Percentiles rank a stretch among this genome's conserved stretches.
phyloP scores from a whole-genome alignment of 164 flowering plant genomes.

The Saururus chinensis region DNA sequence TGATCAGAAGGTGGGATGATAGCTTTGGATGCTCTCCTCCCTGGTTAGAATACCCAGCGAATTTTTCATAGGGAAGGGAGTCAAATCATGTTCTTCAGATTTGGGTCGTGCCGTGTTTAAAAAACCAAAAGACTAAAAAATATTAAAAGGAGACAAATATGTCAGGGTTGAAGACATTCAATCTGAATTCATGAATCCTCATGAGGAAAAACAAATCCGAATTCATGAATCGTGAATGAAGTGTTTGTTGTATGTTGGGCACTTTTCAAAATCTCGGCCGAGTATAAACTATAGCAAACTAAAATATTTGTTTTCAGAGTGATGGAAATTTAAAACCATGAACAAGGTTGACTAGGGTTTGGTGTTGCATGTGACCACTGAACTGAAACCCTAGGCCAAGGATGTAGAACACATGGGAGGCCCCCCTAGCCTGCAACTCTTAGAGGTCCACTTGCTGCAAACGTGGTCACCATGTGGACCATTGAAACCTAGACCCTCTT shows the following conservation, averaged over 20 bases:
- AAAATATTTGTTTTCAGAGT: too few species aligned
- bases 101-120: neutral
- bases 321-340: neutral
- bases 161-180: conserved; percentile 4
- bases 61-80: neutral
- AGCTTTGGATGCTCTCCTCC: neutral
- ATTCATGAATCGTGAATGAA: neutral
- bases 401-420: neutral
- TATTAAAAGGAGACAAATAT: neutral
- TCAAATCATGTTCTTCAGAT: neutral
- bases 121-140: neutral
- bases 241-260: too few species aligned
- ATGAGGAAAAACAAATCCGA: too few species aligned
- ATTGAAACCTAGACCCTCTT: too few species aligned
- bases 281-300: too few species aligned
- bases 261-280: too few species aligned
- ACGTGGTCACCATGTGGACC: too few species aligned
- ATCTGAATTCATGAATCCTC: neutral
- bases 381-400: neutral
- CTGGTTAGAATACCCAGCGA: neutral
- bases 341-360: neutral
- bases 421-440: neutral
- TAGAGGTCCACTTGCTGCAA: too few species aligned
- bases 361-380: neutral
- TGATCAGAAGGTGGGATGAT: too few species aligned